These are phyloP conservation scores for Globisporangium abappressorium DNA, from an alignment of 352 stramenopile species.

Conservation along the genomic window DNA sequence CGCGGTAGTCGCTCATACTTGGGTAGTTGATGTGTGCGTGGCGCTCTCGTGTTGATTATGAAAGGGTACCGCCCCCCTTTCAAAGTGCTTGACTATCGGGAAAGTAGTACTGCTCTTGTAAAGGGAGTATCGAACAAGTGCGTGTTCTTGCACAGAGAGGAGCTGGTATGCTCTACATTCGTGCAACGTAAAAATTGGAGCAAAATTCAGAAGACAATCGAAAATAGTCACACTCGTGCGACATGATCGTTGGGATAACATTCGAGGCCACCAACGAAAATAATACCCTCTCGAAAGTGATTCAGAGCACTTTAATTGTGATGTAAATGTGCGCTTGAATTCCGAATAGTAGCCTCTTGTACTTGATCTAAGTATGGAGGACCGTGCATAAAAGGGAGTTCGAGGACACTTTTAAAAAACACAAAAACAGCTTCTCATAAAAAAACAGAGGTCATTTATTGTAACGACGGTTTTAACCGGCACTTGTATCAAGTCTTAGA, in stretches of 20 bases:
- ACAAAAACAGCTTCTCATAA: no score
- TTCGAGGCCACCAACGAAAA: neutral
- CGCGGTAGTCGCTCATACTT: constrained; percentile 63
- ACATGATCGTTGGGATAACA: neutral
- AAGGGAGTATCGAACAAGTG: constrained; percentile 9
- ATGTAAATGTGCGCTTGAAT: no score
- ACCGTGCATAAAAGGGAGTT: no score
- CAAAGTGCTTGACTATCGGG: neutral
- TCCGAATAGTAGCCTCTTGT: no score
- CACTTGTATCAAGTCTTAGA: no score
- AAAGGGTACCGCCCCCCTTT: neutral
- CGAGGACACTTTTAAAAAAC: no score
- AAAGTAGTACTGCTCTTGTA: constrained; percentile 19
- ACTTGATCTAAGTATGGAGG: no score
- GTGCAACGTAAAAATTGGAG: neutral
- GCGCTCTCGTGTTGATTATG: neutral
- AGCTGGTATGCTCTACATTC: neutral
- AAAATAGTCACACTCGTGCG: neutral
- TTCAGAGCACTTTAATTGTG: no score
- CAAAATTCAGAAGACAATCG: neutral
- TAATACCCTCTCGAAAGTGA: no score
- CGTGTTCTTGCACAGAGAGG: constrained; percentile 19
- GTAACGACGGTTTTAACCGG: no score
- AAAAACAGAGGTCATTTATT: no score
- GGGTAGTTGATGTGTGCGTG: neutral